A percentile compares a stretch with the other conserved stretches of the same genome.
These are phyloP conservation scores for Trichoderma simmonsii DNA, from an alignment of 2,329 filamentous ascomycete genomes.

Conservation along the genomic window DNA sequence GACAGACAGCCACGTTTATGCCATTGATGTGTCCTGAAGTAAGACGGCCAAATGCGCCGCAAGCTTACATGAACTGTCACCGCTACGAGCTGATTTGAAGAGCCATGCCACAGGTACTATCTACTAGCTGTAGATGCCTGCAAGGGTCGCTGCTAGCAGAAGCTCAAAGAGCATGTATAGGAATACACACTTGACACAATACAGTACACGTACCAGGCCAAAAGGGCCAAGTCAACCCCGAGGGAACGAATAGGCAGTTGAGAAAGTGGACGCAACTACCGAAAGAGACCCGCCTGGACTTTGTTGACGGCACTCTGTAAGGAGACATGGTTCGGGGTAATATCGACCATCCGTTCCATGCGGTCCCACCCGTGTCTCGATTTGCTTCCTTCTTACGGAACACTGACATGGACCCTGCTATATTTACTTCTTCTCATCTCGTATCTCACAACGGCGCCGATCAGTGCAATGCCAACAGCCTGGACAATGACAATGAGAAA, in stretches of 20 bases:
- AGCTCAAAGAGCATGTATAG: neutral
- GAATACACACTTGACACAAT: neutral
- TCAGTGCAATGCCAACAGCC: neutral
- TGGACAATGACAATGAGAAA: neutral
- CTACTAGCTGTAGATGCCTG: neutral
- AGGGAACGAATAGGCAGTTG: neutral
- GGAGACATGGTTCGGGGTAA: conserved; percentile 13
- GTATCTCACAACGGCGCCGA: neutral
- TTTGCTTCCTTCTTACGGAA: neutral
- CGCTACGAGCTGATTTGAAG: neutral
- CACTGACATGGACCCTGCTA: neutral
- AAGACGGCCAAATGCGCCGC: neutral
- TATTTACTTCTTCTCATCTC: neutral
- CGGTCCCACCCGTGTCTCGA: neutral
- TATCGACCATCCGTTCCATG: conserved; percentile 1
- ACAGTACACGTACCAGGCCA: neutral
- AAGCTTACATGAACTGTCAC: neutral
- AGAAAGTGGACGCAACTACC: neutral
- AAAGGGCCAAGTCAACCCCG: neutral
- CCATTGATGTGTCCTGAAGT: neutral
- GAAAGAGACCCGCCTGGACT: neutral
- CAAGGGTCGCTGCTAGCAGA: neutral
- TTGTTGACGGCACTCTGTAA: neutral
- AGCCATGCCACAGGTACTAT: neutral
- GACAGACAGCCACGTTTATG: neutral